A percentile compares a stretch with the other conserved stretches of the same genome.
Conservation (phyloP, 2,329 filamentous ascomycete genomes). For the Gnomoniopsis smithogilvyi region DNA sequence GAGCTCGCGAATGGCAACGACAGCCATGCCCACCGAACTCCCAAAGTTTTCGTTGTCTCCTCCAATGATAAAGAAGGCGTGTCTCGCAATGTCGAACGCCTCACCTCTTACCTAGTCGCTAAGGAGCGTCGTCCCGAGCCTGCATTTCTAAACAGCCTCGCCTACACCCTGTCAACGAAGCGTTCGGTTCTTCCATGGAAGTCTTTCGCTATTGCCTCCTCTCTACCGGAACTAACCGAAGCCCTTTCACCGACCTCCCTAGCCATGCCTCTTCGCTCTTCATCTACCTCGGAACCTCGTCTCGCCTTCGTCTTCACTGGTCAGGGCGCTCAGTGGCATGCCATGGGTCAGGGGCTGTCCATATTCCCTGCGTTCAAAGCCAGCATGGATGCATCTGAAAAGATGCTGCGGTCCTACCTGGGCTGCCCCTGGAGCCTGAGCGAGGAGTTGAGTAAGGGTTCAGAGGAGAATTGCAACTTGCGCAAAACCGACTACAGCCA, state of each 20-base stretch:
- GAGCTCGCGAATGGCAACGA: background rate
- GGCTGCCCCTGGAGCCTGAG: slow-evolving; percentile 13
- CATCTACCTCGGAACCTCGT: background rate
- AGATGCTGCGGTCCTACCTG: slow-evolving; percentile 1
- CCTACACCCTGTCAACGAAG: slow-evolving; percentile 8
- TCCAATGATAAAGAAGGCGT: slow-evolving; percentile 3
- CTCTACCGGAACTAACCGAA: background rate
- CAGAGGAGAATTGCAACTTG: background rate
- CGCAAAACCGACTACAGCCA: slow-evolving; percentile 31
- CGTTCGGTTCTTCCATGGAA: slow-evolving; percentile 9
- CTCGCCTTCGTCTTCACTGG: slow-evolving; percentile 19
- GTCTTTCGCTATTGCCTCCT: slow-evolving; percentile 5
- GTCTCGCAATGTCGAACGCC: background rate
- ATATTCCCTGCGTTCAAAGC: slow-evolving; percentile 11
- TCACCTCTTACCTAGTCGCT: slow-evolving; percentile 2
- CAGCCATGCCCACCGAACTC: background rate
- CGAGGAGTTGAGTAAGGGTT: background rate
- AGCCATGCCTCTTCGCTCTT: background rate
- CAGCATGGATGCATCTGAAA: slow-evolving; percentile 9
- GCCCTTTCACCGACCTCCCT: background rate
- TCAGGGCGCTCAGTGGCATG: slow-evolving; percentile 21
- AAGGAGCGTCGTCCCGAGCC: background rate
- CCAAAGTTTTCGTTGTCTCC: slow-evolving; percentile 11
- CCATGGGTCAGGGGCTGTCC: slow-evolving; percentile 23
- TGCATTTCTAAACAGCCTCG: background rate